Conservation (phyloP, 1,284 basidiomycete species). For the Anthracocystis panici-leucophaei region DNA sequence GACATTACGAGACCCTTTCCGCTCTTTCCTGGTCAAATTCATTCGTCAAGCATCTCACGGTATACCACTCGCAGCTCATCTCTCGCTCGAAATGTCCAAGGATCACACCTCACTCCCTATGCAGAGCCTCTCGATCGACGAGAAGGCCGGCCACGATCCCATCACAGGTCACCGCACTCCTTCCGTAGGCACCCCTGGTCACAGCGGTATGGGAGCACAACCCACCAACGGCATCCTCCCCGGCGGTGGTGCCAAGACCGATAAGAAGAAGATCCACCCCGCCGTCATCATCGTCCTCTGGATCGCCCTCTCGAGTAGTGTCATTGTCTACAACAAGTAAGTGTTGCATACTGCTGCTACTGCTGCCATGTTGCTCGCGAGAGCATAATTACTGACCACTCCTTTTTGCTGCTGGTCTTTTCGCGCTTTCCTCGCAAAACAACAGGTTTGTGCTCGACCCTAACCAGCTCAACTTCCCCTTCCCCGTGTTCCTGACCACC, state of each 20-base stretch:
- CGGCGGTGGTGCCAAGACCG: slow-evolving; percentile 46
- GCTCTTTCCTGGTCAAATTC: background rate
- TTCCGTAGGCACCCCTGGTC: slow-evolving; percentile 51
- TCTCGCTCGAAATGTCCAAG: slow-evolving; percentile 51
- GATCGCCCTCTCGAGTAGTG: slow-evolving; percentile 88
- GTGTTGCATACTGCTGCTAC: slow-evolving; percentile 3
- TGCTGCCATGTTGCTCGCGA: background rate
- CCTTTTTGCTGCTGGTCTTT: background rate
- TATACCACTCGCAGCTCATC: background rate
- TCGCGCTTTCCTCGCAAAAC: background rate
- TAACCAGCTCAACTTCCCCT: slow-evolving; percentile 63
- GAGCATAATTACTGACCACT: background rate
- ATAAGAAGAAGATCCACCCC: slow-evolving; percentile 70
- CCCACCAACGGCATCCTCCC: slow-evolving; percentile 53
- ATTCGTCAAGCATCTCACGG: slow-evolving; percentile 7
- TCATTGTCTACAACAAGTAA: slow-evolving; percentile 89
- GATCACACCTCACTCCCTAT: slow-evolving; percentile 63
- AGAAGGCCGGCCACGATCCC: slow-evolving; percentile 65
- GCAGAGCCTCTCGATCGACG: slow-evolving; percentile 62
- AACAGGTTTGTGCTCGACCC: slow-evolving; percentile 49
- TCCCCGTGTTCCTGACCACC: slow-evolving; percentile 70
- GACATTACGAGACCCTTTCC: background rate
- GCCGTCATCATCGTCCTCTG: slow-evolving; percentile 83
- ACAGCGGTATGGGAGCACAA: slow-evolving; percentile 53
- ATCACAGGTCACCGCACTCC: slow-evolving; percentile 61